Evolutionary conservation across 169 alveolate species (phyloP).

Genomic region (Plasmodium cynomolgi): DNA sequence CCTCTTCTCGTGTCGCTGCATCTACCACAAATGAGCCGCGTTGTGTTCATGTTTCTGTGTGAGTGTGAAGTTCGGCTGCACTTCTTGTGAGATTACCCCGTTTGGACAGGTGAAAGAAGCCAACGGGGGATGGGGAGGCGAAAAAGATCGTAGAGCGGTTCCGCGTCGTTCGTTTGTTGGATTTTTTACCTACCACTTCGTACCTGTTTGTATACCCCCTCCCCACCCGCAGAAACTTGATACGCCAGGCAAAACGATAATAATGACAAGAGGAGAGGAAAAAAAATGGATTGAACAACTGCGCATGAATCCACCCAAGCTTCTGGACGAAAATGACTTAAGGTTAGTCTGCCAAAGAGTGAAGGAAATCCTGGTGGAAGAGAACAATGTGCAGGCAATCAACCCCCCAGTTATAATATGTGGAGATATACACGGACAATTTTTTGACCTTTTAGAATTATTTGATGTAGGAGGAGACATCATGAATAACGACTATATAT

Average conservation of each 20-base stretch:
- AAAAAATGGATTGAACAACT: slow-evolving; percentile 94
- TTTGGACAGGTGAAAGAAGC: neutral
- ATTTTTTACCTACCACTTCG: neutral
- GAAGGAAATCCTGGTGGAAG: slow-evolving; percentile 96
- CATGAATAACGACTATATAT: slow-evolving; percentile 95
- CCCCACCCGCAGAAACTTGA: neutral
- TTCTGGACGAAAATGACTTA: slow-evolving; percentile 96
- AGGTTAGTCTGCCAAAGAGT: slow-evolving; percentile 96
- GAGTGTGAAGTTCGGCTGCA: neutral
- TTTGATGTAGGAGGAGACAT: slow-evolving; percentile 90
- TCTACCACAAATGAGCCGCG: neutral
- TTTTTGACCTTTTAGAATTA: slow-evolving; percentile 95
- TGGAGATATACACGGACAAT: slow-evolving; percentile 98
- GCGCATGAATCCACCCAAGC: slow-evolving; percentile 91
- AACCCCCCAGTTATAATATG: slow-evolving; percentile 98
- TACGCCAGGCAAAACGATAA: neutral
- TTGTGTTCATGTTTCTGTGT: neutral
- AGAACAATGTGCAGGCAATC: slow-evolving; percentile 95
- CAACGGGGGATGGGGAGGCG: neutral
- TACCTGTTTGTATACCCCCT: neutral
- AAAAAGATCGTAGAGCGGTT: too few species aligned
- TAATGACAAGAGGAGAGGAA: slow-evolving; percentile 84
- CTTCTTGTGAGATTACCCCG: neutral
- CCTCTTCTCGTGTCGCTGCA: neutral
- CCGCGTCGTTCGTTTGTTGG: neutral